Evolutionary conservation across 2,329 filamentous ascomycete species (phyloP).

Genomic region (Byssochlamys sp.): DNA sequence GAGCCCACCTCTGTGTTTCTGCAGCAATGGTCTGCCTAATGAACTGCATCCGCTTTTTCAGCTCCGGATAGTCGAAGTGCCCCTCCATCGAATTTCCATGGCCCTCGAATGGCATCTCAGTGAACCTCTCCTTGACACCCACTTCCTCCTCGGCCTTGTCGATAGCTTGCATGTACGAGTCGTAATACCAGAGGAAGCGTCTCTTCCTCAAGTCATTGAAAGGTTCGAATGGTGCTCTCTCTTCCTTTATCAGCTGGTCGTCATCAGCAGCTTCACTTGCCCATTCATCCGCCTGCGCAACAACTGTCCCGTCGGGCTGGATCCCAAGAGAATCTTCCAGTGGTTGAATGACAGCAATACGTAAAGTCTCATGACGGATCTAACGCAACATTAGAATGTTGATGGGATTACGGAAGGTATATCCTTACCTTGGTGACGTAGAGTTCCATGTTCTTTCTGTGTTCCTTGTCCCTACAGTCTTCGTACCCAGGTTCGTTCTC

Average conservation of each 20-base stretch:
- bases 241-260: slow-evolving; percentile 37
- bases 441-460: slow-evolving; percentile 62
- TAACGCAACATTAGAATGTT: slow-evolving; percentile 26
- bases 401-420: not conserved
- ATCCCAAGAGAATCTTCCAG: slow-evolving; percentile 71
- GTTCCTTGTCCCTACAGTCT: slow-evolving; percentile 54
- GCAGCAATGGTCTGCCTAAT: slow-evolving; percentile 62
- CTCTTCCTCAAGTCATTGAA: slow-evolving; percentile 87
- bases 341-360: slow-evolving; percentile 75
- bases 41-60: slow-evolving; percentile 58
- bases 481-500: slow-evolving; percentile 95
- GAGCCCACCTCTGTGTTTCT: slow-evolving; percentile 63
- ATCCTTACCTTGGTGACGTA: slow-evolving; percentile 67
- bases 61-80: slow-evolving; percentile 66
- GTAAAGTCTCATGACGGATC: slow-evolving; percentile 83
- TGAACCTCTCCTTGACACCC: slow-evolving; percentile 55
- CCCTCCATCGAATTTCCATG: slow-evolving; percentile 73
- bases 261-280: slow-evolving; percentile 30
- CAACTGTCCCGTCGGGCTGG: slow-evolving; percentile 40
- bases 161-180: slow-evolving; percentile 68
- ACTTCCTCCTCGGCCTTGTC: slow-evolving; percentile 54
- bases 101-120: slow-evolving; percentile 81
- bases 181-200: slow-evolving; percentile 91
- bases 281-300: slow-evolving; percentile 26
- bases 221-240: slow-evolving; percentile 59